These are phyloP conservation scores for Vaccinium macrocarpon DNA, from an alignment of 148 eudicot species.

Conservation along the genomic window DNA sequence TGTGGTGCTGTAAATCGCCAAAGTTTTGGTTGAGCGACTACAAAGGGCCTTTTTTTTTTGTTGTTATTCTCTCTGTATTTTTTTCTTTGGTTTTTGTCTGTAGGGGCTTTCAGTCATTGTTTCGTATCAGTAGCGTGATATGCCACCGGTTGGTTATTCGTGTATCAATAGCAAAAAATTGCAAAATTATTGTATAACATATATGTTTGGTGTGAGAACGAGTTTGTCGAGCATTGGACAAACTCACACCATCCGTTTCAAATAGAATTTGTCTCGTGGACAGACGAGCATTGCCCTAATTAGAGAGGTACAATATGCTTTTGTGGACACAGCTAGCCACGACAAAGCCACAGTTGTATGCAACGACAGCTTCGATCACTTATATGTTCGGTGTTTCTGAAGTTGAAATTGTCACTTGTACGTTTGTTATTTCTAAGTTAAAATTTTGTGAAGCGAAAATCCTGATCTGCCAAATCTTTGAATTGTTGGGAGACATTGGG, in stretches of 20 bases:
- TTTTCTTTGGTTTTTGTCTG: too few species aligned
- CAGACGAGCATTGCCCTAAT: too few species aligned
- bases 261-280: too few species aligned
- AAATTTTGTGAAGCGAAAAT: background rate
- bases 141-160: background rate
- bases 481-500: background rate
- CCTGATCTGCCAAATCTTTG: background rate
- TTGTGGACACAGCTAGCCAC: too few species aligned
- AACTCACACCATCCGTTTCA: too few species aligned
- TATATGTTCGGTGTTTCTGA: background rate
- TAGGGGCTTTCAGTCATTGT: conserved; percentile 3
- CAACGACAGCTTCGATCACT: background rate
- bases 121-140: background rate
- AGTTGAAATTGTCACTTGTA: background rate
- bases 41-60: background rate
- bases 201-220: background rate
- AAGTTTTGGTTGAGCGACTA: conserved; percentile 4
- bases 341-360: background rate
- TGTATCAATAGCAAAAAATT: background rate
- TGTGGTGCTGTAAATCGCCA: conserved; percentile 9
- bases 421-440: background rate
- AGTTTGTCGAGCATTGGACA: too few species aligned
- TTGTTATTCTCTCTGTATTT: background rate
- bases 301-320: background rate
- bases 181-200: background rate